Percentiles rank a stretch among this genome's conserved stretches.
These are phyloP conservation scores for Conringia planisiliqua DNA, from an alignment of 345 rosid genomes.

Conservation along the genomic window DNA sequence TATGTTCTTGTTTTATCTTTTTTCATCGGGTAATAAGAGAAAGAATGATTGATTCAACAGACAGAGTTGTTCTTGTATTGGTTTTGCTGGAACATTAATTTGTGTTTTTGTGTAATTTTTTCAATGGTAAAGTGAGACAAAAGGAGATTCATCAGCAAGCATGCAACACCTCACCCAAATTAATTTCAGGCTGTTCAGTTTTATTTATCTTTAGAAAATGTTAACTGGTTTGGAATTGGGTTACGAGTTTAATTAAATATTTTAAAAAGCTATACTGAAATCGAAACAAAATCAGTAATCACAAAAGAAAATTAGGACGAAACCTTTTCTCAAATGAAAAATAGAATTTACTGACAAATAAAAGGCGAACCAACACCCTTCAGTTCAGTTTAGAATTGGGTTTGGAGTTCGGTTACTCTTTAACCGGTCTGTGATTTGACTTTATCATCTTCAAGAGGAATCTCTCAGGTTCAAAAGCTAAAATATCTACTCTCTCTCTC, in stretches of 20 bases:
- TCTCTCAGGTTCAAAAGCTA: constrained; percentile 6
- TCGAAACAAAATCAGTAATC: background rate
- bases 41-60: constrained; percentile 21
- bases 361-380: background rate
- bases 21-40: constrained; percentile 11
- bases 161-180: background rate
- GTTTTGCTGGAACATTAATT: constrained; percentile 9
- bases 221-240: background rate
- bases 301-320: background rate
- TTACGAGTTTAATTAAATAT: background rate
- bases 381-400: background rate
- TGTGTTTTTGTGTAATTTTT: constrained; percentile 1
- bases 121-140: background rate
- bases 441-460: background rate
- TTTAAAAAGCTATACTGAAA: background rate
- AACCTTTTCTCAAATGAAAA: background rate
- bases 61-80: constrained; percentile 14
- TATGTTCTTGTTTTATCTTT: constrained; percentile 10
- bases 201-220: too few relatives aligned
- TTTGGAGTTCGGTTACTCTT: background rate
- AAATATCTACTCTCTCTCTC: constrained; percentile 15
- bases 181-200: too few relatives aligned
- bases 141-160: constrained; percentile 6
- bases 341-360: background rate
- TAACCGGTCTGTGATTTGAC: constrained; percentile 6